Base-by-base conservation (phyloP, 2,329 filamentous ascomycete species). In the Dothistroma pini region DNA sequence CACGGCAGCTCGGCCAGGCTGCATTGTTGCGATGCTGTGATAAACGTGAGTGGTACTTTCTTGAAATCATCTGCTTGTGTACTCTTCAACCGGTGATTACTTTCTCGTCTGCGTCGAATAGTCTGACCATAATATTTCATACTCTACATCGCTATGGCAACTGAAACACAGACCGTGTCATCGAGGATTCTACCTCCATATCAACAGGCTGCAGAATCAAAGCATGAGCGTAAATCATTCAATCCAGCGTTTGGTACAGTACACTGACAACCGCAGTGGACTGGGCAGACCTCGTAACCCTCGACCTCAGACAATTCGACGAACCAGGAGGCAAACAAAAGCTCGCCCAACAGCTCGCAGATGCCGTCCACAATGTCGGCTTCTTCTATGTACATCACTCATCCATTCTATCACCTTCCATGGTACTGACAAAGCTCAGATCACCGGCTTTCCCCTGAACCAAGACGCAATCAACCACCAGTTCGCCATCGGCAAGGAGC, bases 391-490 rank as follows among this genome's bases (percentile, higher is more conserved):
- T 87, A 41, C n/a, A 58, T 48, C 10, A 16, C 10, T n/a, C 52
- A 14, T 25, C 16, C n/a, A n/a, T n/a, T 6, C 6, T 3, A 19
- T 11, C n/a, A 22, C 12, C 2, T 7, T 19, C 3, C 1, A 29
- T 14, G 9, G 14, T 29, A 61, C 55, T 58, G 54, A 58, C 59
- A 60, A 52, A 56, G 54, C 19, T 49, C n/a, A 68, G 58, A 66
- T 68, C 21, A 82, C 81, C 61, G 86, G 87, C 72, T 87, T 84
- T 63, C 84, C 84, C 34, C 77, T 88, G n/a, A 75, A 74, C 0
- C 83, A 87, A 69, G 83, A 86, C 52, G 77, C 85, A 69, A 79
- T 88, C 1, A 81, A 87, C 64, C 76, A 78, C 6, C 85, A 88
- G 64, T 88, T 87, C 63, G 83, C 84, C 12, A 79, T 88, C 2